Base-by-base conservation (phyloP, 192 early-diverging fungal species). In the Cetraspora pellucida region DNA sequence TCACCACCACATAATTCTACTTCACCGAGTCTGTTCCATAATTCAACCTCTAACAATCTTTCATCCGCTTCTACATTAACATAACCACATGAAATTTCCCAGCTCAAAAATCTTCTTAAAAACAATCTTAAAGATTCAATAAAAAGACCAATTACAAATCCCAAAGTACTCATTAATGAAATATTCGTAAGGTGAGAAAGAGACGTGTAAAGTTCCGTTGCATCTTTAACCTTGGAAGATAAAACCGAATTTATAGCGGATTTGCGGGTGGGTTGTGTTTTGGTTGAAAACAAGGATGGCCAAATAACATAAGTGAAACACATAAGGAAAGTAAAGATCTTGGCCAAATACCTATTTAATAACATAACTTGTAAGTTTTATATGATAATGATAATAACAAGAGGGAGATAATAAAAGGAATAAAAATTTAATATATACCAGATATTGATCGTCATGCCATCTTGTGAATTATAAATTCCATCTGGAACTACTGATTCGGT, bases 1-100 rank as follows among this genome's bases (percentile, higher is more conserved):
- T 58, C 21, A 66, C 74, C 74, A 43, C 74, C 74, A 54, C 74
- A 52, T 54, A 75, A 52, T 75, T 75, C 74, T 28, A 52, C 60
- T 54, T 75, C 74, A 2, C 74, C 74, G 3, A 52, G 11, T 75
- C 74, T 46, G 13, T 17, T 30, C 61, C 61, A 65, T 37, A 75
- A 28, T 11, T 14, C 46, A 21, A 75, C 61, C 31, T 75, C 74
- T 10, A 23, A 17, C 19, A 28, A 13, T 61, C 45, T 74, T 17
- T 61, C 54, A 19, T 75, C 74, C 16, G 30, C 30, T 54, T 75
- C 61, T n/a, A 19, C 9, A 23, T 8, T 8, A 17, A n/a, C n/a
- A n/a, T n/a, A 49, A 37, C 17, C 27, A 65, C 23, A 5, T 21
- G n/a, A 52, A 75, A 65, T 66, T 28, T 65, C 47, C 60, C 74